Evolutionary conservation across 1,284 basidiomycete species (phyloP).

Genomic region (Tausonia pullulans): DNA sequence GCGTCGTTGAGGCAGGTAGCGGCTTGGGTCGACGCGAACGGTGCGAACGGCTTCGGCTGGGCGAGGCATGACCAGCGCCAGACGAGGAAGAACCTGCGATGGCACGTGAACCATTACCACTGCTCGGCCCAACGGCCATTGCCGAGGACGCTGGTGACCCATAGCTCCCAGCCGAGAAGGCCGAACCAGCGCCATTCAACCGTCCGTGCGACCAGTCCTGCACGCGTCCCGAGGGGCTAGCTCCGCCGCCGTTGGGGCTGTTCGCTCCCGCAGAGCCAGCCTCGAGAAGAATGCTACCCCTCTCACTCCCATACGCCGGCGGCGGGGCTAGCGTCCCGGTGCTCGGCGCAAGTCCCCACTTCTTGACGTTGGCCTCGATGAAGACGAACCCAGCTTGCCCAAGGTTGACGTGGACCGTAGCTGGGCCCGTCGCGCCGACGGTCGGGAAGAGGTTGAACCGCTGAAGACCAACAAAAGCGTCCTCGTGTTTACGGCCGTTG

Average conservation of each 20-base stretch:
- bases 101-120: too few species aligned
- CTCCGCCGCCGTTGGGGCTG: constrained; percentile 18
- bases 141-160: background rate
- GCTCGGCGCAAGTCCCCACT: constrained; percentile 92
- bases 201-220: constrained; percentile 1
- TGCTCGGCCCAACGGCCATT: background rate
- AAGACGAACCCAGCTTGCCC: constrained; percentile 95
- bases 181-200: constrained; percentile 3
- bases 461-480: constrained; percentile 79
- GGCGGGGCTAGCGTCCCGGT: constrained; percentile 89
- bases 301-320: constrained; percentile 86
- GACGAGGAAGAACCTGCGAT: background rate
- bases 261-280: constrained; percentile 49
- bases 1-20: constrained; percentile 7
- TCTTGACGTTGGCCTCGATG: constrained; percentile 96
- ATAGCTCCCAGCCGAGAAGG: background rate
- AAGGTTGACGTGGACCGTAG: constrained; percentile 86
- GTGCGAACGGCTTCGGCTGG: background rate
- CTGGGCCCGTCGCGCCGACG: constrained; percentile 85
- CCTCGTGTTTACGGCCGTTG: constrained; percentile 88
- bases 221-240: constrained; percentile 17
- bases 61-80: background rate
- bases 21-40: constrained; percentile 12
- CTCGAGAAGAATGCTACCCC: constrained; percentile 84
- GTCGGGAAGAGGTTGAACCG: constrained; percentile 89